Percentiles rank a stretch among this genome's conserved stretches.
These are phyloP conservation scores for Myxozyma nipponensis DNA, from an alignment of 805 yeast genomes.

Conservation along the genomic window DNA sequence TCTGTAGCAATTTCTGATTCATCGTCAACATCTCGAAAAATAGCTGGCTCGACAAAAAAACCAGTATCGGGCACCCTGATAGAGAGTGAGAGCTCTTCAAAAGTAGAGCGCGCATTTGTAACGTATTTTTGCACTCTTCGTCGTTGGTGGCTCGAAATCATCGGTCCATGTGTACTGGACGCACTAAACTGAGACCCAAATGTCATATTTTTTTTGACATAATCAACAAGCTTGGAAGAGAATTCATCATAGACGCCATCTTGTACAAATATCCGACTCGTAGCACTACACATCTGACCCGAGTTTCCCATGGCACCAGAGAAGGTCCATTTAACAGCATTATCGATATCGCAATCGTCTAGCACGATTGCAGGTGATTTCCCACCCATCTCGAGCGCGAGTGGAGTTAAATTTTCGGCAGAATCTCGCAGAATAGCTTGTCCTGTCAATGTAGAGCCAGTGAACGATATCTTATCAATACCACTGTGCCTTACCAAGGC, in stretches of 20 bases:
- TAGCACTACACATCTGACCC: conserved; percentile 95
- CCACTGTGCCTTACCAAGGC: conserved; percentile 59
- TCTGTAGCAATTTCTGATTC: conserved; percentile 65
- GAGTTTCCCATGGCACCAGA: conserved; percentile 84
- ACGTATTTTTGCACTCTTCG: conserved; percentile 71
- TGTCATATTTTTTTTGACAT: conserved; percentile 47
- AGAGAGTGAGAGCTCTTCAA: background rate
- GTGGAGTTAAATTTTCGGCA: conserved; percentile 63
- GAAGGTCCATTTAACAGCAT: conserved; percentile 69
- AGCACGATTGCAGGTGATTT: conserved; percentile 88
- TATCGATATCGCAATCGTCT: conserved; percentile 76
- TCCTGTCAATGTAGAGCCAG: conserved; percentile 92
- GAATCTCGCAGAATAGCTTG: conserved; percentile 76
- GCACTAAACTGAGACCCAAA: conserved; percentile 80
- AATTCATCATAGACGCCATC: conserved; percentile 75
- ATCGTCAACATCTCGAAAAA: conserved; percentile 66
- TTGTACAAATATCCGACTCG: conserved; percentile 86
- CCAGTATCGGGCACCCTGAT: conserved; percentile 59
- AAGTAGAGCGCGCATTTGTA: conserved; percentile 72
- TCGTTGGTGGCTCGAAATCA: conserved; percentile 73
- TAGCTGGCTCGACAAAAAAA: conserved; percentile 68
- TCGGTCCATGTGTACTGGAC: conserved; percentile 81
- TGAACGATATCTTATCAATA: conserved; percentile 80
- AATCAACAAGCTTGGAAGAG: conserved; percentile 51
- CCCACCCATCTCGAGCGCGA: conserved; percentile 93